Conservation (phyloP, 1,139 yeast species). For the Spencermartinsiella ligniputridi region DNA sequence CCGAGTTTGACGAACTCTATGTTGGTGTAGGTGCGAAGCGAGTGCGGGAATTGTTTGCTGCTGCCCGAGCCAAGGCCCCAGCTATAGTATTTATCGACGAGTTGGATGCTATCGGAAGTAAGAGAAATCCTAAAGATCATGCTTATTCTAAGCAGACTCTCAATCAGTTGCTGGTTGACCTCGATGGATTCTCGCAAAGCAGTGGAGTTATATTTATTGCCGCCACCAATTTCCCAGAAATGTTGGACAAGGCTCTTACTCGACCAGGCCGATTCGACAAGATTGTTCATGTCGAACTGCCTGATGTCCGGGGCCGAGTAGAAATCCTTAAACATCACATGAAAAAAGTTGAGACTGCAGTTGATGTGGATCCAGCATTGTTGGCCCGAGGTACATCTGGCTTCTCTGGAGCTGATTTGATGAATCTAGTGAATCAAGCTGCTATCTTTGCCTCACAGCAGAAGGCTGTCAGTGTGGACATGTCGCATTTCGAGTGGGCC, state of each 20-base stretch:
- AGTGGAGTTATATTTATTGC: slow-evolving; percentile 94
- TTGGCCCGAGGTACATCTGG: slow-evolving; percentile 98
- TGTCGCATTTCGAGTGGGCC: slow-evolving; percentile 97
- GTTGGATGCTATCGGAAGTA: slow-evolving; percentile 97
- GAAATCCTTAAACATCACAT: slow-evolving; percentile 90
- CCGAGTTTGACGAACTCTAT: slow-evolving; percentile 95
- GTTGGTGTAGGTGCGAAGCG: slow-evolving; percentile 99
- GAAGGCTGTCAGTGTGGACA: slow-evolving; percentile 84
- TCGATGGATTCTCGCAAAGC: slow-evolving; percentile 93
- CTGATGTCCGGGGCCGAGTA: slow-evolving; percentile 96
- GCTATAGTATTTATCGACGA: slow-evolving; percentile 96
- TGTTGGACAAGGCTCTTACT: slow-evolving; percentile 92
- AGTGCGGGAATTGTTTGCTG: slow-evolving; percentile 86
- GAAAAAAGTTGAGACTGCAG: slow-evolving; percentile 81
- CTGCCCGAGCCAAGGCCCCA: slow-evolving; percentile 94
- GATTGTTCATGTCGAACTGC: slow-evolving; percentile 89
- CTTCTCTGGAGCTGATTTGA: slow-evolving; percentile 91
- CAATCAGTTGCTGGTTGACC: slow-evolving; percentile 90
- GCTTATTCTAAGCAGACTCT: slow-evolving; percentile 97
- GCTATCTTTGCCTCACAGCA: slow-evolving; percentile 95
- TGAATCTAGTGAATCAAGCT: slow-evolving; percentile 95
- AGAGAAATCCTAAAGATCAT: slow-evolving; percentile 94
- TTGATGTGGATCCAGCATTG: slow-evolving; percentile 79
- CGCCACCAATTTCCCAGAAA: slow-evolving; percentile 97
- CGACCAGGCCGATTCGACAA: slow-evolving; percentile 98